Base-by-base conservation (phyloP, 208 protist species). In the Herpetomonas tarakana region DNA sequence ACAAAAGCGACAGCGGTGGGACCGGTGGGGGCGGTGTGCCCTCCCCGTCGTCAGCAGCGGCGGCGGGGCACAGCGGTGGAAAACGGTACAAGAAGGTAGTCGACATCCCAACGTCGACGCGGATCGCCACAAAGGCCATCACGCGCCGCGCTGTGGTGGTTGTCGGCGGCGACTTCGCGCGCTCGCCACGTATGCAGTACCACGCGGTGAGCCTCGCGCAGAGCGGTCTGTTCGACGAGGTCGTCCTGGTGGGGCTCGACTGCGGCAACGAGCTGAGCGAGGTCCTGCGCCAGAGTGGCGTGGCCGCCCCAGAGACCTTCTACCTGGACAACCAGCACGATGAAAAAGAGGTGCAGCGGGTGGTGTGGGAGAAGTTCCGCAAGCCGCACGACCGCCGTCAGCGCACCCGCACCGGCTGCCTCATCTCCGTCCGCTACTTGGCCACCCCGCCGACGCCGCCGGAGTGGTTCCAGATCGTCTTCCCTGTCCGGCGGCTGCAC, bases 181-280 rank as follows among this genome's bases (percentile, higher is more conserved):
- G 86, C 3, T 91, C 83, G 4, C 93, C 93, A 3, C 79, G 93
- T 24, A 97, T 97, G 91, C 88, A 95, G 63, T 96, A 96, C 71
- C 93, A 97, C 62, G 78, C 87, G 29, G 50, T 72, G 9, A 92
- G 81, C 54, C 74, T 96, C 18, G 79, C 83, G 3, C 56, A 54
- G 29, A 78, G 80, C 65, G 83, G 83, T 14, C 65, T 82, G 44
- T 92, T 93, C 55, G 76, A 90, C 53, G 80, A 91, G 51, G 68
- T 94, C 9, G 58, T 87, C 38, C 68, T 93, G 11, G 77, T 96
- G 18, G 87, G 87, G 4, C 64, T 90, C 46, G 71, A 91, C 58
- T 74, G 73, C 53, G 83, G 86, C 14, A 92, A 91, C 62, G 58
- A 68, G 24, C 74, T 93, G 31, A 87, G 72, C 51, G 87, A 96